Base-by-base conservation (phyloP, 2,329 filamentous ascomycete species). In the Cladophialophora chaetospira region DNA sequence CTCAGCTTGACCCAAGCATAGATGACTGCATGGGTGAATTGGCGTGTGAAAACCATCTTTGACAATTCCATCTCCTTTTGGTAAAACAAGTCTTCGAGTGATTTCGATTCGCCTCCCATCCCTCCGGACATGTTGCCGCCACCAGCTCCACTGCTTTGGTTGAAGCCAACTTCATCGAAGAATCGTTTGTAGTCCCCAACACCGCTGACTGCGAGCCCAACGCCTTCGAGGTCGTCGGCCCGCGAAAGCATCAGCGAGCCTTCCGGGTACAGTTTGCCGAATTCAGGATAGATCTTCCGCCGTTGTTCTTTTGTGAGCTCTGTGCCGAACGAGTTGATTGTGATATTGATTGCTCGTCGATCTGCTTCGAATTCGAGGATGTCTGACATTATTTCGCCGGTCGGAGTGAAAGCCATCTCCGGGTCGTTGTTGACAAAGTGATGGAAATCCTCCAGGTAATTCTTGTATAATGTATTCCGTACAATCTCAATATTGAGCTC, bases 401-500 rank as follows among this genome's bases (percentile, higher is more conserved):
- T 99, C 0, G 94, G 91, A 5, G 92, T 95, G 33, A 91, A 89
- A 33, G 83, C 81, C 76, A 97, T 88, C 38, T 96, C 93, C 0
- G 91, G 80, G 69, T 96, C 84, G 8, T 87, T 88, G 76, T 93
- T 96, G 75, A 97, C 88, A 73, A 97, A 99, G 64, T 88, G 83
- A 78, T 97, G 85, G 74, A 99, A 99, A 72, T 97, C 94, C 73
- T 99, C 94, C 5, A 99, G 83, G 72, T 99, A 99, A 80, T 97
- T 97, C 83, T 99, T 99, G 82, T 97, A 99, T 31, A 99, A 81
- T 0, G 92, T 99, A 76, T 99, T 99, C 63, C 95, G 88, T 57
- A 99, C 89, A 73, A 99, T 99, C 77, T 99, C 94, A 68, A 99
- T 99, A 78, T 99, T 99, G 69, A 99, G 81, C 79, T 99, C 95